These are phyloP conservation scores for Mycena vitilis DNA, from an alignment of 768 basidiomycete genomes.

Conservation along the genomic window DNA sequence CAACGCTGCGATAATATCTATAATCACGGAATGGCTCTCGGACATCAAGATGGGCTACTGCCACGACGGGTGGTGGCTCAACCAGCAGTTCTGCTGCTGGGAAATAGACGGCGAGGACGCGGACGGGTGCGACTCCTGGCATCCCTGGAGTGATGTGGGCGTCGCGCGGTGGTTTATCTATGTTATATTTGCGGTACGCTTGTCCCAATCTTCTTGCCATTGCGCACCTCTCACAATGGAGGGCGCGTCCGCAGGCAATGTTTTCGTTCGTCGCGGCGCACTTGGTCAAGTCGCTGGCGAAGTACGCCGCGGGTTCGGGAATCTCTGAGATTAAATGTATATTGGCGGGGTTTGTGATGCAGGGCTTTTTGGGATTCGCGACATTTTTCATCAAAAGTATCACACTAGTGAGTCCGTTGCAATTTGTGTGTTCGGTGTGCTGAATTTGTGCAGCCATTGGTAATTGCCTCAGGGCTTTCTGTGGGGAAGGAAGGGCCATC, in stretches of 20 bases:
- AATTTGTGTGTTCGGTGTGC: neutral
- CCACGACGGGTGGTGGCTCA: conserved; percentile 97
- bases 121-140: conserved; percentile 92
- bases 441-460: conserved; percentile 75
- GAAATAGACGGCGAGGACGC: conserved; percentile 87
- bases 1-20: conserved; percentile 95
- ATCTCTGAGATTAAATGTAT: conserved; percentile 99
- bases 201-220: conserved; percentile 1
- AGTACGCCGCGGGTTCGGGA: conserved; percentile 96
- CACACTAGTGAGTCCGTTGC: conserved; percentile 74
- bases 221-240: neutral
- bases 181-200: conserved; percentile 87
- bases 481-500: conserved; percentile 99
- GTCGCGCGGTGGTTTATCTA: conserved; percentile 87
- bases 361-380: conserved; percentile 90
- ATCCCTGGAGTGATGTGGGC: conserved; percentile 83
- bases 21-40: conserved; percentile 96
- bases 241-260: conserved; percentile 61
- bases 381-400: conserved; percentile 96
- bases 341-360: conserved; percentile 96
- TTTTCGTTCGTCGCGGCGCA: conserved; percentile 92
- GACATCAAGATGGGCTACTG: conserved; percentile 99
- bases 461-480: conserved; percentile 96
- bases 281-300: conserved; percentile 89
- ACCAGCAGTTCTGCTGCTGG: conserved; percentile 98